Base-by-base conservation (phyloP, 202 grass and related monocot species). In the Bolboschoenoplectus hybrid region DNA sequence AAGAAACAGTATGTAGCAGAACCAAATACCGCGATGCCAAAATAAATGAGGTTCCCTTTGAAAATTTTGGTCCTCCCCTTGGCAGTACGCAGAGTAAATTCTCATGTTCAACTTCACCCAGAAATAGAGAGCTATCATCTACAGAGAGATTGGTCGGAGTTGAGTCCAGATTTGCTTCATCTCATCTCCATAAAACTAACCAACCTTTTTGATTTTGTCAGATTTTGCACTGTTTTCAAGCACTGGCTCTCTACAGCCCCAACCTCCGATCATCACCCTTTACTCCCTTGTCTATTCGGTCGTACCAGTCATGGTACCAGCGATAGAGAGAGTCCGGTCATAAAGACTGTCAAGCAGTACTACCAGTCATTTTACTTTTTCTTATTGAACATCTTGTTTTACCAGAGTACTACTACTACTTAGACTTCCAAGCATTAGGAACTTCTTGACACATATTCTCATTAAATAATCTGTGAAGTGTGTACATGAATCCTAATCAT, bases 141-240 rank as follows among this genome's bases (percentile, higher is more conserved):
- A 9, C n/a, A 50, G 13, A 77, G 73, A 46, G 73, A 77, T 82
- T 82, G 80, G 80, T 63, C 80, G 2, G 52, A 61, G 2, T 53
- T 82, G 19, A 19, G 2, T 40, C 3, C 26, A 17, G 80, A 65
- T 12, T 26, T 82, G 12, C 5, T 65, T 12, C 52, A 7, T 26
- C 9, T 65, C 56, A 32, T 82, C 55, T 65, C 56, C 13, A 61
- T 38, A 65, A 61, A 65, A 17, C 32, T 82, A 14, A 4, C 2
- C 1, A 32, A 63, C 10, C 3, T 65, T 0, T 82, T 63, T 26
- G 80, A 82, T 65, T 65, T 82, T 53, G 55, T 65, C 20, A 9
- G 57, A 39, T 82, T 82, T 65, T 11, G 55, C 5, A 10, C 3
- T 11, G 32, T 82, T 45, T 82, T 34, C 55, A 82, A 63, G 34